Conservation (phyloP, 306 rosid species). For the Medicago arabica region DNA sequence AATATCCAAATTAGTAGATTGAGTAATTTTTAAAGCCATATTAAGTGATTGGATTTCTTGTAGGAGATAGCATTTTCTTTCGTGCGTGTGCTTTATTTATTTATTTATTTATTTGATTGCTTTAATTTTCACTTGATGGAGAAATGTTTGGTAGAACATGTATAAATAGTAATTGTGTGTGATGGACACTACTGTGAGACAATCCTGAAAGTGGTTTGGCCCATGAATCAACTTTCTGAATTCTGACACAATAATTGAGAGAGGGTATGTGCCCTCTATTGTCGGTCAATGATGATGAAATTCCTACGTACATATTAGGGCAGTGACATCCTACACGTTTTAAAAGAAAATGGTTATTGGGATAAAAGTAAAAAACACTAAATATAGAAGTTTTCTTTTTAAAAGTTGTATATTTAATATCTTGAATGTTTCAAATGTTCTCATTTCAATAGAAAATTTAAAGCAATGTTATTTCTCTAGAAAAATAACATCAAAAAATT, state of each 20-base stretch:
- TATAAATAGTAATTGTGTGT: background rate
- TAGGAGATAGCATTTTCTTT: background rate
- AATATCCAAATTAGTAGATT: conserved; percentile 20
- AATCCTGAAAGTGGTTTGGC: conserved; percentile 40
- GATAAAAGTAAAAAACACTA: too few species aligned
- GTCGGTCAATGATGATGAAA: conserved; percentile 63
- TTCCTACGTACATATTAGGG: conserved; percentile 47
- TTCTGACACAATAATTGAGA: conserved; percentile 55
- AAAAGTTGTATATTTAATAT: too few species aligned
- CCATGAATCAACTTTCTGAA: conserved; percentile 49
- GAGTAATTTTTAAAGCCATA: conserved; percentile 1
- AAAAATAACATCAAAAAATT: too few species aligned
- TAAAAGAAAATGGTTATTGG: background rate
- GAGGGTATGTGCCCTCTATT: conserved; percentile 41
- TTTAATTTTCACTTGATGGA: conserved; percentile 16
- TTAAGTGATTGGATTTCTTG: conserved; percentile 21
- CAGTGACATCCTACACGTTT: conserved; percentile 49
- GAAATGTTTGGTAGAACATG: conserved; percentile 31
- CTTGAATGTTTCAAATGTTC: too few species aligned
- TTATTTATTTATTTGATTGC: too few species aligned
- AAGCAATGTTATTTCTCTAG: too few species aligned
- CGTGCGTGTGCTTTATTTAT: background rate
- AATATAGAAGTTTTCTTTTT: too few species aligned
- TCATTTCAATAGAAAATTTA: too few species aligned
- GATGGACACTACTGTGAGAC: conserved; percentile 12